Evolutionary conservation across 148 eudicot species (phyloP), one percentile per base, ranked within the genome.

Genomic region (Agrostemma githago): DNA sequence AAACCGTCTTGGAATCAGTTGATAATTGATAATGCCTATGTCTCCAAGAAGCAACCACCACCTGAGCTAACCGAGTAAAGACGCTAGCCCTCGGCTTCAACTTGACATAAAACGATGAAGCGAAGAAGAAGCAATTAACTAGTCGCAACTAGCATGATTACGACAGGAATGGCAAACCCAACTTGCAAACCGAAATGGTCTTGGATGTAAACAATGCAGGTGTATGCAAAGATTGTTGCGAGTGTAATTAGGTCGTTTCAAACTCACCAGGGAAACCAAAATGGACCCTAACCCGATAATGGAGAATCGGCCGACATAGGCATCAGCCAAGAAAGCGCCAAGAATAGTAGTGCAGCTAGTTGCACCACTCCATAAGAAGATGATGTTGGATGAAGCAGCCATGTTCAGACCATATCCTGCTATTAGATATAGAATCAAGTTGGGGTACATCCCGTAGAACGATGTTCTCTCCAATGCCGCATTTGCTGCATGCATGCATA

Each of bases 241-340:
- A 76, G 34, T 26, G 34, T 26, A n/a, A n/a, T n/a, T n/a, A n/a
- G n/a, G n/a, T n/a, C n/a, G n/a, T n/a, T n/a, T n/a, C n/a, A n/a
- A n/a, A n/a, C n/a, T n/a, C n/a, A 87, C 90, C 82, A 87, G 77
- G 53, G 85, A 71, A 46, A 79, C 73, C 4, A 75, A 12, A 57
- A 87, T n/a, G 62, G 85, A 83, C 17, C 90, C 90, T 7, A 85
- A 76, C 0, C 76, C 84, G 8, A 87, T 87, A 77, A 79, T 85
- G 58, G n/a, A 63, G 51, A 79, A 87, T 5, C 88, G 82, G 70
- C 90, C 90, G 4, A 85, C 76, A 46, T 43, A 78, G 54, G 88
- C 80, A 83, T 87, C 88, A 0, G 90, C 85, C 5, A 85, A 59
- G 6, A 83, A 76, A 57, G 87, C 88, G 12, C 84, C 83, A n/a